These are phyloP conservation scores for Apophysomyces variabilis DNA, from an alignment of 371 early-diverging fungal species.

Conservation along the genomic window DNA sequence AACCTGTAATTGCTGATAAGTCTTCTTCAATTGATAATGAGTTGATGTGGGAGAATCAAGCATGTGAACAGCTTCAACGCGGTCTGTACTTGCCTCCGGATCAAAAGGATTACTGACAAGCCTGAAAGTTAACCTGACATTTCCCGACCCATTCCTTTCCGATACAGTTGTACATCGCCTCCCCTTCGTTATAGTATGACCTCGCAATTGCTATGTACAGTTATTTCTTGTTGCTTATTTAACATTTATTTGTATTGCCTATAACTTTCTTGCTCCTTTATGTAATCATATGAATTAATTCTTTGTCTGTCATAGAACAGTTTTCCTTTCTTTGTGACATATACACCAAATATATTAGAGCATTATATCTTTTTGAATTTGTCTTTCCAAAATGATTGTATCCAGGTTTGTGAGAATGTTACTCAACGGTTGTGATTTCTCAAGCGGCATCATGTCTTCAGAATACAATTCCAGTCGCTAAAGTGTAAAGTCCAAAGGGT, in stretches of 20 bases:
- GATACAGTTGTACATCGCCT: background rate
- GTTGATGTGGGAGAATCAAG: slow-evolving; percentile 19
- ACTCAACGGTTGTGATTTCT: slow-evolving; percentile 23
- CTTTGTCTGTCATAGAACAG: too few species aligned
- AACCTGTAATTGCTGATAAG: slow-evolving; percentile 2
- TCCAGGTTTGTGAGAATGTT: slow-evolving; percentile 25
- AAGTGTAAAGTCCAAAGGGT: background rate
- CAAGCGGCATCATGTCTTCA: slow-evolving; percentile 23
- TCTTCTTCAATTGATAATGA: slow-evolving; percentile 1
- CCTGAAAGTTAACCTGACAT: background rate
- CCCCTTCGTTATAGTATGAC: background rate
- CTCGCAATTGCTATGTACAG: background rate
- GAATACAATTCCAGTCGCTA: slow-evolving; percentile 31
- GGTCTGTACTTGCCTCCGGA: slow-evolving; percentile 22
- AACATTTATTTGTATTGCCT: background rate
- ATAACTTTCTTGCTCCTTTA: slow-evolving; percentile 6
- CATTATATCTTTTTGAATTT: background rate
- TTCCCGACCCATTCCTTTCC: background rate
- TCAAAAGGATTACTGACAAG: slow-evolving; percentile 17
- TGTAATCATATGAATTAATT: background rate
- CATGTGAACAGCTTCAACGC: background rate
- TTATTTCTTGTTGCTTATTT: too few species aligned
- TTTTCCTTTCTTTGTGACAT: too few species aligned
- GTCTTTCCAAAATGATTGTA: slow-evolving; percentile 29
- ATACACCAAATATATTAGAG: background rate